Evolutionary conservation across 2,329 filamentous ascomycete genomes (phyloP).

Genomic region (Colletotrichum noveboracense): DNA sequence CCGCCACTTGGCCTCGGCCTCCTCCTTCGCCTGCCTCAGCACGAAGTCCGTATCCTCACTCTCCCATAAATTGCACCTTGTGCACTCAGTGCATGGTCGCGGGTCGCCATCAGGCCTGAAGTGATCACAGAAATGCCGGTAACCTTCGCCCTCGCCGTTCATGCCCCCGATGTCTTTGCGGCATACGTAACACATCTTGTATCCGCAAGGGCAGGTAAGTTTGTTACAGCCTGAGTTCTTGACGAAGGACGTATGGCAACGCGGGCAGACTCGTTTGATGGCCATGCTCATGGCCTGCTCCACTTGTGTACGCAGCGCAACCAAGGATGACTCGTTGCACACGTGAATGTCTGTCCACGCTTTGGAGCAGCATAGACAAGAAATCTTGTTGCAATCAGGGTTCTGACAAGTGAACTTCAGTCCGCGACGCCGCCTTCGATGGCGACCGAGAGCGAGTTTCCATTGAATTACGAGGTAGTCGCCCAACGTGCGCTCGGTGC

Average conservation of each 20-base stretch:
- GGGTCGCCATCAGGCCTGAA: conserved; percentile 82
- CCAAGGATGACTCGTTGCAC: conserved; percentile 83
- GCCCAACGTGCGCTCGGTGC: conserved; percentile 46
- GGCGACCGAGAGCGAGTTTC: conserved; percentile 65
- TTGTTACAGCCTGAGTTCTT: conserved; percentile 97
- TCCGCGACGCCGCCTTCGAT: conserved; percentile 73
- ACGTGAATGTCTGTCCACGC: conserved; percentile 88
- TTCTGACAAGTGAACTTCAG: conserved; percentile 80
- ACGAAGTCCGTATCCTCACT: conserved; percentile 75
- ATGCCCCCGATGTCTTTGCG: conserved; percentile 71
- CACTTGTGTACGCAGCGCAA: conserved; percentile 85
- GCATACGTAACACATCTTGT: conserved; percentile 98
- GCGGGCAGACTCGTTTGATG: conserved; percentile 92
- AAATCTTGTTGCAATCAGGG: conserved; percentile 69
- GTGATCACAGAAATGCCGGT: conserved; percentile 95
- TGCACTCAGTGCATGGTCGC: conserved; percentile 77
- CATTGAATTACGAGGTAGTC: conserved; percentile 52
- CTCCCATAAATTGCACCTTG: conserved; percentile 80
- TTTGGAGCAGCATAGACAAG: conserved; percentile 83
- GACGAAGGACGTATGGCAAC: conserved; percentile 90
- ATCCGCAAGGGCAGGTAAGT: conserved; percentile 92
- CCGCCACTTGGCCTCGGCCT: conserved; percentile 75
- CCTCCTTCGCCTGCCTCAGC: conserved; percentile 70
- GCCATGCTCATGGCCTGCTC: conserved; percentile 94
- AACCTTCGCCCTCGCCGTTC: conserved; percentile 66